Conservation (phyloP, 805 yeast genomes). For the Clavispora fructus region DNA sequence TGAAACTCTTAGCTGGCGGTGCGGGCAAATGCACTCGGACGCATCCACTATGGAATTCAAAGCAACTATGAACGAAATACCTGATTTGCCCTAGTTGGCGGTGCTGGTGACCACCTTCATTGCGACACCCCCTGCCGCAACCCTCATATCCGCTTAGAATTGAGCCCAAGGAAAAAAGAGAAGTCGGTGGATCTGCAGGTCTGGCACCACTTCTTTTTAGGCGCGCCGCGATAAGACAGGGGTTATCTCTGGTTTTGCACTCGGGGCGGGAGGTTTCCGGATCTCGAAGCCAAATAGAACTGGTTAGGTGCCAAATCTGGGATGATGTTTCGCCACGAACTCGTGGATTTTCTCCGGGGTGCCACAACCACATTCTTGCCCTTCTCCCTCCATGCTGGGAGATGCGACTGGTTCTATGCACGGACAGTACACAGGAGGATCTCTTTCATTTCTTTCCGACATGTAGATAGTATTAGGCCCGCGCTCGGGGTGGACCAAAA, state of each 20-base stretch:
- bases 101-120: neutral
- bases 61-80: too few species aligned
- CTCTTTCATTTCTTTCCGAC: neutral
- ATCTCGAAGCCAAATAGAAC: too few species aligned
- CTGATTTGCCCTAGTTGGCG: too few species aligned
- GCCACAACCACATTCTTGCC: neutral
- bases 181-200: neutral
- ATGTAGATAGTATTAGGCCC: neutral
- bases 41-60: too few species aligned
- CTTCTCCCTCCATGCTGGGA: neutral
- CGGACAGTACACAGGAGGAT: neutral
- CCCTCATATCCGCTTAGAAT: neutral
- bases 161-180: neutral
- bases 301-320: too few species aligned
- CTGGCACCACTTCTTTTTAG: neutral
- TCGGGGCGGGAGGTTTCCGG: too few species aligned
- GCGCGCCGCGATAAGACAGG: neutral
- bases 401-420: neutral
- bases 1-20: neutral
- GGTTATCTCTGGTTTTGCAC: too few species aligned
- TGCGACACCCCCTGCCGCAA: neutral
- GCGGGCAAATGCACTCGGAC: neutral
- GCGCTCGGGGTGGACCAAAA: neutral
- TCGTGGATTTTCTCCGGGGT: too few species aligned
- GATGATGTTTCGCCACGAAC: too few species aligned